phyloP scores from a whole-genome alignment of 129 eudicot species.

The Escallonia rubra region DNA sequence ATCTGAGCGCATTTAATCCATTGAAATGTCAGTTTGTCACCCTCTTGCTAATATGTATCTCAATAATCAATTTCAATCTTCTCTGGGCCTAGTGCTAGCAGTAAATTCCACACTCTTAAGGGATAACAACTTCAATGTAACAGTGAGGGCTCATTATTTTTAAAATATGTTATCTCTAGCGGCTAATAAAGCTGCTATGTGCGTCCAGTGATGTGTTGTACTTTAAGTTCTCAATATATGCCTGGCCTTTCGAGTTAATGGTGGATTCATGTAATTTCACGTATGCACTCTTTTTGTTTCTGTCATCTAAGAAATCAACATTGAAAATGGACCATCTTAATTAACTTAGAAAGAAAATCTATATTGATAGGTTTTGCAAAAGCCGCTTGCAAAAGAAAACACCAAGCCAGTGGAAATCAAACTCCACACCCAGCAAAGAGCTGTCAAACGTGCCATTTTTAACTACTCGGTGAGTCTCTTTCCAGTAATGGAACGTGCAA shows the following conservation, averaged over 20 bases:
- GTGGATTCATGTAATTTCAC: not conserved
- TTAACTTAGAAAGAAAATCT: not conserved
- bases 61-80: too few species aligned
- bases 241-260: too few species aligned
- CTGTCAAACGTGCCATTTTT: constrained; percentile 67
- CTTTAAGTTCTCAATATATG: not conserved
- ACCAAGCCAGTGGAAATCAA: constrained; percentile 55
- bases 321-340: not conserved
- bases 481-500: not conserved
- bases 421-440: constrained; percentile 80
- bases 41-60: too few species aligned
- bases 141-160: too few species aligned
- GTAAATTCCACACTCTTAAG: too few species aligned
- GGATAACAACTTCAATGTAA: too few species aligned
- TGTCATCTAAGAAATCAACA: not conserved
- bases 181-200: not conserved
- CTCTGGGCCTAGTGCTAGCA: too few species aligned
- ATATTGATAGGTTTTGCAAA: constrained; percentile 30
- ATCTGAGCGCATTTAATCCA: too few species aligned
- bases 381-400: constrained; percentile 41
- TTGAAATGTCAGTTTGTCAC: too few species aligned
- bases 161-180: not conserved
- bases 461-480: constrained; percentile 54
- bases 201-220: not conserved
- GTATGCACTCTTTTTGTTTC: not conserved